Base-by-base conservation (phyloP, 768 basidiomycete genomes). In the Russula emetica region DNA sequence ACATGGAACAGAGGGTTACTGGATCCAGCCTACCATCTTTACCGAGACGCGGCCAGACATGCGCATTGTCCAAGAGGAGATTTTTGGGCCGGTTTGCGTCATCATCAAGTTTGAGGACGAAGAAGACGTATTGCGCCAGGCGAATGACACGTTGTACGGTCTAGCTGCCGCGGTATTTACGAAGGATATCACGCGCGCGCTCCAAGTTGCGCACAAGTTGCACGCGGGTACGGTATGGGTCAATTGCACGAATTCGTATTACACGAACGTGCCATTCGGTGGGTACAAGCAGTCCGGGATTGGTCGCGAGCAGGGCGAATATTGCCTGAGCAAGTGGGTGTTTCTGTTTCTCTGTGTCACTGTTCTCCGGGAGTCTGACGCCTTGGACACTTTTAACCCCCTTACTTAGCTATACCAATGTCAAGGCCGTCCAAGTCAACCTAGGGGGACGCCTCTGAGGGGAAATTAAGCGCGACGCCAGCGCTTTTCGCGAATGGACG, bases 131-230 rank as follows among this genome's bases (percentile, higher is more conserved):
- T 75, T 91, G 68, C 74, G 73, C 53, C 80, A 83, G 71, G 96
- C 93, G 28, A 99, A 99, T 75, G 87, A 96, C 72, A 88, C 90
- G 0, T 71, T 78, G 55, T 96, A 94, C 74, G 95, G 95, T 62
- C 83, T 97, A 49, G 93, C 92, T 16, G 86, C 90, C 2, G 88
- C 89, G 9, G 85, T 98, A 58, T 97, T 94, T 80, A 86, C 89
- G 45, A 79, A 84, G 70, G 81, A 96, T 74, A 75, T 96, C 77
- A 84, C 82, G 69, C 81, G 87, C 30, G 92, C 90, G 0, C 76
- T 95, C 60, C 76, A 78, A 64, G 84, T 85, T 2, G 89, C 91
- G 9, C 85, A 92, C 72, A 79, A 75, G 63, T 77, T 98, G 64
- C 82, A 90, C 69, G 89, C 92, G 7, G 94, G 94, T 40, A 93